Percentiles rank a stretch among this genome's conserved stretches.
phyloP scores from a whole-genome alignment of 2,329 filamentous ascomycete species.

The Exophiala alcalophila region DNA sequence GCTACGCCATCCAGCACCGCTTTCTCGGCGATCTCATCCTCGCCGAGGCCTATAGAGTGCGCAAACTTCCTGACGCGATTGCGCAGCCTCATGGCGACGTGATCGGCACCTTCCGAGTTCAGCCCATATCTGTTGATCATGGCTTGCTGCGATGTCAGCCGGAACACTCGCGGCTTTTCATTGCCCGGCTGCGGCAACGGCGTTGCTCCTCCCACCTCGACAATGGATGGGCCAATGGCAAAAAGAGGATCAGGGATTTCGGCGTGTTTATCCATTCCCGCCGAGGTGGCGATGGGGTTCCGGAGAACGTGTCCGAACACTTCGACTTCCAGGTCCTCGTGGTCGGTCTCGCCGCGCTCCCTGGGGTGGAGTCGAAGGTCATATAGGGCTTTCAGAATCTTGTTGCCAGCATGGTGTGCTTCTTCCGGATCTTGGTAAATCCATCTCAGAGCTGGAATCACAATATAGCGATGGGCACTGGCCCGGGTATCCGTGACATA shows the following conservation, averaged over 20 bases:
- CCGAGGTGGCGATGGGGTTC: constrained; percentile 93
- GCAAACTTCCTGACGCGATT: constrained; percentile 77
- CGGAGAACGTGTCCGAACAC: constrained; percentile 75
- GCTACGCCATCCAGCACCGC: constrained; percentile 74
- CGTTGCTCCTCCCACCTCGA: constrained; percentile 90
- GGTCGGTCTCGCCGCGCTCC: constrained; percentile 66
- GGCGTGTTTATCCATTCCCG: constrained; percentile 90
- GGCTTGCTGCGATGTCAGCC: constrained; percentile 76
- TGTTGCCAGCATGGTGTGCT: constrained; percentile 79
- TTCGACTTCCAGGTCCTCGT: constrained; percentile 55
- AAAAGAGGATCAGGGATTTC: constrained; percentile 84
- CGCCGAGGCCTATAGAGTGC: constrained; percentile 63
- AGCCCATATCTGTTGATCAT: constrained; percentile 95
- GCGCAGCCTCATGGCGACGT: constrained; percentile 74
- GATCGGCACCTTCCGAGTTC: constrained; percentile 85
- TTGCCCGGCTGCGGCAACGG: constrained; percentile 86
- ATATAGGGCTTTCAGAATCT: constrained; percentile 69
- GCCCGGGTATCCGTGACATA: constrained; percentile 74
- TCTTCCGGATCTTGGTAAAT: constrained; percentile 63
- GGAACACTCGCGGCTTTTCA: constrained; percentile 81
- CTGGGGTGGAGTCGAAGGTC: constrained; percentile 73
- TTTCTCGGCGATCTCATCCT: constrained; percentile 61
- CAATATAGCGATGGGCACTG: constrained; percentile 64
- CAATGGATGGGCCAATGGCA: constrained; percentile 76
- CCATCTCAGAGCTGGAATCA: constrained; percentile 48